Percentiles rank a stretch among this genome's conserved stretches.
Conservation (phyloP, 2,329 filamentous ascomycete genomes). For the Alternaria consortialis region DNA sequence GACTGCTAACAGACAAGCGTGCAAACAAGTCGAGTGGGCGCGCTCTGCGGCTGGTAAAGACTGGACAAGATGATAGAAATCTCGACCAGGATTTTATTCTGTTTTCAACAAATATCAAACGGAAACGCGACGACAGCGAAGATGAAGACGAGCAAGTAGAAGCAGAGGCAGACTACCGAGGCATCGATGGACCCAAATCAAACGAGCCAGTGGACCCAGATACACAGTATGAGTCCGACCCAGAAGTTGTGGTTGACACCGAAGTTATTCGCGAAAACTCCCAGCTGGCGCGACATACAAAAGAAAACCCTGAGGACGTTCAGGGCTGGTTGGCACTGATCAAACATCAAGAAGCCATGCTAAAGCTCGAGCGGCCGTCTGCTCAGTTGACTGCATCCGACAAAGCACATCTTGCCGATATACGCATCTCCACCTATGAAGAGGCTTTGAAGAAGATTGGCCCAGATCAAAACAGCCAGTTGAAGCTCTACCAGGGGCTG, state of each 20-base stretch:
- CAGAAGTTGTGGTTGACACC: constrained; percentile 28
- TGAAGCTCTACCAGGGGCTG: constrained; percentile 71
- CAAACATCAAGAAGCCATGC: constrained; percentile 75
- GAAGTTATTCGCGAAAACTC: constrained; percentile 63
- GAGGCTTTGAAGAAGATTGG: constrained; percentile 72
- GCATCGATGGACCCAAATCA: constrained; percentile 40
- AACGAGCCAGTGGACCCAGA: constrained; percentile 48
- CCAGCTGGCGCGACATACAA: constrained; percentile 70
- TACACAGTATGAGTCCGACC: constrained; percentile 43
- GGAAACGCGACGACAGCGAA: constrained; percentile 30
- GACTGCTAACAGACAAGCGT: constrained; percentile 53
- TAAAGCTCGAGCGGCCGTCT: constrained; percentile 60
- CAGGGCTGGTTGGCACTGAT: constrained; percentile 82
- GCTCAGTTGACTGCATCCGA: constrained; percentile 67
- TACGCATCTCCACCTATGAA: constrained; percentile 82
- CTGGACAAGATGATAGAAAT: constrained; percentile 2
- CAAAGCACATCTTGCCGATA: constrained; percentile 73
- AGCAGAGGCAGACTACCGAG: constrained; percentile 48
- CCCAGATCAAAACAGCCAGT: constrained; percentile 57
- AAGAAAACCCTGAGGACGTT: constrained; percentile 71
- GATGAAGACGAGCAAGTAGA: constrained; percentile 19
- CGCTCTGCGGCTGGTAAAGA: constrained; percentile 39
- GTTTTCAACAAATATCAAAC: constrained; percentile 31
- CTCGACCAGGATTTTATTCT: constrained; percentile 43
- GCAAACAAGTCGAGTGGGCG: constrained; percentile 33